These are phyloP conservation scores for Logfia minima DNA, from an alignment of 129 eudicot genomes.

Conservation along the genomic window DNA sequence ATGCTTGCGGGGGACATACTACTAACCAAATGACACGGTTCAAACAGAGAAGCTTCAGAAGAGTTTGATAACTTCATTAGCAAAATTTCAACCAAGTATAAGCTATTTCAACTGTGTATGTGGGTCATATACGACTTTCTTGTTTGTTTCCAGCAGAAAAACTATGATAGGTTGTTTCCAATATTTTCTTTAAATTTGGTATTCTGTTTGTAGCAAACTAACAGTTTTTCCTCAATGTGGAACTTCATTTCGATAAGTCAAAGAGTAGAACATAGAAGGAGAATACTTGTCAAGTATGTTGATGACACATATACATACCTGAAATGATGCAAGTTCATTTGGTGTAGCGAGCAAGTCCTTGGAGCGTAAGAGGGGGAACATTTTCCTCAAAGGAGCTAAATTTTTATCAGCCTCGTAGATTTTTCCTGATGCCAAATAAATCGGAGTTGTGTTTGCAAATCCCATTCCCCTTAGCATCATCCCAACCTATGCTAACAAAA, in stretches of 20 bases:
- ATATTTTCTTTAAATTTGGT: not conserved
- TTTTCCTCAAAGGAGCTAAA: slow-evolving; percentile 64
- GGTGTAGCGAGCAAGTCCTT: slow-evolving; percentile 70
- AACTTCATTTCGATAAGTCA: not conserved
- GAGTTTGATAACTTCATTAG: not conserved
- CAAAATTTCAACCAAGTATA: not conserved
- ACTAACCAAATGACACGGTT: not conserved
- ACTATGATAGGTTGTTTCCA: not conserved
- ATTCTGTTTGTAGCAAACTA: not conserved
- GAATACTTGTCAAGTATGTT: not conserved
- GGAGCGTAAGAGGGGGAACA: slow-evolving; percentile 78
- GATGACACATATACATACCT: slow-evolving; percentile 43
- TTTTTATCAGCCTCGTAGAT: slow-evolving; percentile 68
- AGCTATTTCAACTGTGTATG: not conserved
- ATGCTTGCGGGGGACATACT: not conserved
- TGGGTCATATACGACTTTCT: not conserved
- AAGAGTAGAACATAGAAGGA: not conserved
- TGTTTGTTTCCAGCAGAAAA: not conserved
- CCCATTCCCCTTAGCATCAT: slow-evolving; percentile 99
- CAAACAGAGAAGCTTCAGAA: not conserved
- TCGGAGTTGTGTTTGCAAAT: slow-evolving; percentile 69
- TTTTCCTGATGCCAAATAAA: slow-evolving; percentile 81
- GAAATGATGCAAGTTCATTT: slow-evolving; percentile 68
- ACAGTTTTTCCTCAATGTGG: not conserved
- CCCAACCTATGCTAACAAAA: slow-evolving; percentile 96